Evolutionary conservation across 129 eudicot genomes (phyloP).

Genomic region (Silybum marianum): DNA sequence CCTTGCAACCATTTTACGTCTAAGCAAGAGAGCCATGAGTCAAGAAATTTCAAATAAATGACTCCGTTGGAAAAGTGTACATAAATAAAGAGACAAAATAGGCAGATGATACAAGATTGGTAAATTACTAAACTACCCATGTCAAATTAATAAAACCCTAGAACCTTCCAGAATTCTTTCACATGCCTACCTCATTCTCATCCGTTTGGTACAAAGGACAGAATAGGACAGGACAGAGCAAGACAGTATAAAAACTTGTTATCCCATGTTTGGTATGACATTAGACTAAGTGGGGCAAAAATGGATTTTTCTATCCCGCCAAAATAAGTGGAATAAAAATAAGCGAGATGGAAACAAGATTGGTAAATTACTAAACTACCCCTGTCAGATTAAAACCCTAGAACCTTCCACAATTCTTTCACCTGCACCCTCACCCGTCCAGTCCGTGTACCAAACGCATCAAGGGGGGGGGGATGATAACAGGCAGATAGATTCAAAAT

Average conservation of each 20-base stretch:
- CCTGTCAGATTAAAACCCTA: not conserved
- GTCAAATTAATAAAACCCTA: too few species aligned
- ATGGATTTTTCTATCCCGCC: not conserved
- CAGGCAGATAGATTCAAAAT: not conserved
- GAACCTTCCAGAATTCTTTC: too few species aligned
- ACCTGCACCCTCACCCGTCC: not conserved
- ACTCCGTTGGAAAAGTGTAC: too few species aligned
- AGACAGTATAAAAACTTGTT: not conserved
- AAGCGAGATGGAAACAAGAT: not conserved
- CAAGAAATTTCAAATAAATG: conserved; percentile 36
- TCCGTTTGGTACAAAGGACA: not conserved
- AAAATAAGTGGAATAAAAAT: not conserved
- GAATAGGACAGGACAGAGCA: not conserved
- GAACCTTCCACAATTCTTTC: not conserved
- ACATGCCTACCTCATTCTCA: not conserved
- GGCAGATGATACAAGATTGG: not conserved
- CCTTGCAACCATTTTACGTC: conserved; percentile 62
- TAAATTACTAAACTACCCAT: not conserved
- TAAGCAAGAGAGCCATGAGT: conserved; percentile 34
- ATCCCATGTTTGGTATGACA: not conserved
- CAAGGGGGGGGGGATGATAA: not conserved
- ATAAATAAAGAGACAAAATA: not conserved
- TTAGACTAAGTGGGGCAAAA: not conserved
- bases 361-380: not conserved
- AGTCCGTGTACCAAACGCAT: not conserved